These are phyloP conservation scores for Leucogyrophana mollusca DNA, from an alignment of 768 basidiomycete genomes.

Conservation along the genomic window DNA sequence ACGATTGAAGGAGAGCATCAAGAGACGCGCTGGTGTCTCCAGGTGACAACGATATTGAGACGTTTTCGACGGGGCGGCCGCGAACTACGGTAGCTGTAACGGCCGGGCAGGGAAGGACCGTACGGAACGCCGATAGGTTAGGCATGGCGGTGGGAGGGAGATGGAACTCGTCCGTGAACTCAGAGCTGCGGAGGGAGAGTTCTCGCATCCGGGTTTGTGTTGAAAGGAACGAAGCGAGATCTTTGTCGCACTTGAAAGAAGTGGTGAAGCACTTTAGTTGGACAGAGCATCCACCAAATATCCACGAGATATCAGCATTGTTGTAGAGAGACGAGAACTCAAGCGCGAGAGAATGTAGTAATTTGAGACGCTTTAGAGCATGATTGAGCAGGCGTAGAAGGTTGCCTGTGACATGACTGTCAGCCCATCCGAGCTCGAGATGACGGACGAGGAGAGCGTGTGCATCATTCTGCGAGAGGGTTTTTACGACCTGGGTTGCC, in stretches of 20 bases:
- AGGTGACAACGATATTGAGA: slow-evolving; percentile 53
- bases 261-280: slow-evolving; percentile 51
- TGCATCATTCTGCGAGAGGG: slow-evolving; percentile 36
- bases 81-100: slow-evolving; percentile 45
- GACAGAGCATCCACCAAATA: slow-evolving; percentile 41
- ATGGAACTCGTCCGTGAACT: slow-evolving; percentile 29
- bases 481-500: slow-evolving; percentile 37
- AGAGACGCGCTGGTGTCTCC: slow-evolving; percentile 39
- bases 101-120: slow-evolving; percentile 48
- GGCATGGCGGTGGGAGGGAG: slow-evolving; percentile 46
- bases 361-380: slow-evolving; percentile 37
- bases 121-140: slow-evolving; percentile 47
- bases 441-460: slow-evolving; percentile 41
- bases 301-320: slow-evolving; percentile 41
- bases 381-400: slow-evolving; percentile 49
- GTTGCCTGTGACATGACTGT: slow-evolving; percentile 40
- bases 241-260: slow-evolving; percentile 50
- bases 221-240: slow-evolving; percentile 51
- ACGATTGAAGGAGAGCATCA: slow-evolving; percentile 39
- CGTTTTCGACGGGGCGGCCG: slow-evolving; percentile 47
- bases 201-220: slow-evolving; percentile 47
- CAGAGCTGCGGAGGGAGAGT: slow-evolving; percentile 55
- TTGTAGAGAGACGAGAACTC: slow-evolving; percentile 43
- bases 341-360: slow-evolving; percentile 43
- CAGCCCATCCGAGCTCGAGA: slow-evolving; percentile 44